These are phyloP conservation scores for Tuber brumale DNA, from an alignment of 495 filamentous ascomycete genomes.

Conservation along the genomic window DNA sequence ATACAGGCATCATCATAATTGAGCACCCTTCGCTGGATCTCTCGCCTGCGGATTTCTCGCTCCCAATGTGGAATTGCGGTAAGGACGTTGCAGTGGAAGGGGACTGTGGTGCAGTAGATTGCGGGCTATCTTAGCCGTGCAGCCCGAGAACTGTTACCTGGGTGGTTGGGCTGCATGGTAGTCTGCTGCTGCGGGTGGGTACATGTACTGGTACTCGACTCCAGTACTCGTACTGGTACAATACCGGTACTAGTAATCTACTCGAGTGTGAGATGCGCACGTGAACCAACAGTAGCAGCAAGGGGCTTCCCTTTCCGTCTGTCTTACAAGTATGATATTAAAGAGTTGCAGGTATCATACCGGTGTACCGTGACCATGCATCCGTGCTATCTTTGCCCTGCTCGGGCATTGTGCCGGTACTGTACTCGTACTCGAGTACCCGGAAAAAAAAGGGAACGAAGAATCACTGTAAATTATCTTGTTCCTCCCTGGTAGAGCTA, in stretches of 20 bases:
- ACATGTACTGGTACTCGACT: no score
- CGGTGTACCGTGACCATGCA: neutral
- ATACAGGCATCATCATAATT: neutral
- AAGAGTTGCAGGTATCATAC: neutral
- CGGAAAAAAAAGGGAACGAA: no score
- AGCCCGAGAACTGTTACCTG: neutral
- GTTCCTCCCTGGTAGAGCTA: neutral
- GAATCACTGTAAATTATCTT: neutral
- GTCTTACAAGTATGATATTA: neutral
- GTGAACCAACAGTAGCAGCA: neutral
- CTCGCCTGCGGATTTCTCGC: neutral
- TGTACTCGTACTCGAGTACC: neutral
- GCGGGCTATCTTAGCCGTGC: neutral
- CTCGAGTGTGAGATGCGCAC: neutral
- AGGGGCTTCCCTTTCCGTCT: neutral
- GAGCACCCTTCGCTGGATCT: neutral
- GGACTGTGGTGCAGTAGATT: neutral
- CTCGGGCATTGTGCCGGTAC: neutral
- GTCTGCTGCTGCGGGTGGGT: neutral
- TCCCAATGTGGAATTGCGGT: neutral
- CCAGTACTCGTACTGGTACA: no score
- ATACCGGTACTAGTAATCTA: no score
- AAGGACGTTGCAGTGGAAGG: neutral
- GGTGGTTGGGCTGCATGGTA: neutral
- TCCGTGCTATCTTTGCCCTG: neutral